These are phyloP conservation scores for Ophiocordyceps camponoti-floridani DNA, from an alignment of 2,329 filamentous ascomycete genomes.

Conservation along the genomic window DNA sequence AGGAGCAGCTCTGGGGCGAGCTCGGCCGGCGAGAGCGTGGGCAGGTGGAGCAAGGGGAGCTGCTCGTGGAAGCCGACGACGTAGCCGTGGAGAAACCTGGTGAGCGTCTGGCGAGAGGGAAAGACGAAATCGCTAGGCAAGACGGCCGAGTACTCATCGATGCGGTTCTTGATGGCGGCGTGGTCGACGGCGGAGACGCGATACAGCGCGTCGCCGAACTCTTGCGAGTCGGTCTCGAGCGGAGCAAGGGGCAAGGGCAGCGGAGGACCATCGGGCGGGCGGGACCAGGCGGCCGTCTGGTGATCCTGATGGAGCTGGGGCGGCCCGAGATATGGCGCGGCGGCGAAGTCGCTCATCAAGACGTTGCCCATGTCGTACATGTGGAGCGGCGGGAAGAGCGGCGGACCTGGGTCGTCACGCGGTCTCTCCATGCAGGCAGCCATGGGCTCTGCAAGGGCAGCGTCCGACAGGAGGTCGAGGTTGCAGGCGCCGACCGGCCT, in stretches of 20 bases:
- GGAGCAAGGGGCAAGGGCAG: conserved; percentile 37
- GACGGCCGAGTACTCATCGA: conserved; percentile 42
- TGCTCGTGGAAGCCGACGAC: conserved; percentile 46
- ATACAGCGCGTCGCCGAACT: conserved; percentile 11
- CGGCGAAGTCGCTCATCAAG: conserved; percentile 38
- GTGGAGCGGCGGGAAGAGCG: conserved; percentile 16
- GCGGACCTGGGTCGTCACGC: conserved; percentile 24
- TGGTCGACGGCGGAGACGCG: conserved; percentile 36
- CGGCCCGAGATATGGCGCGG: conserved; percentile 36
- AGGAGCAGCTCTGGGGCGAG: conserved; percentile 50
- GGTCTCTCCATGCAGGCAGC: conserved; percentile 27
- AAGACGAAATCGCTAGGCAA: conserved; percentile 46
- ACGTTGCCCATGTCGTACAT: conserved; percentile 39
- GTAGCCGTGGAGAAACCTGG: conserved; percentile 52
- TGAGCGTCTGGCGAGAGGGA: conserved; percentile 50
- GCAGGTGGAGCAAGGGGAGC: conserved; percentile 44
- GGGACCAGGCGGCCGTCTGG: conserved; percentile 31
- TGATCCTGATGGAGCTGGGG: conserved; percentile 35
- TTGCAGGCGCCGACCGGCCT: conserved; percentile 31
- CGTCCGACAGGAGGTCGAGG: conserved; percentile 39
- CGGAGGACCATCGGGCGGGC: conserved; percentile 26
- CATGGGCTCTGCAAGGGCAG: conserved; percentile 33
- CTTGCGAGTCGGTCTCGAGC: conserved; percentile 32
- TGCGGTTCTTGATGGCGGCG: conserved; percentile 34
- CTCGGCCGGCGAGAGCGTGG: conserved; percentile 44